Evolutionary conservation across 345 rosid genomes (phyloP).

Genomic region (thale cress (Arabidopsis thaliana)): DNA sequence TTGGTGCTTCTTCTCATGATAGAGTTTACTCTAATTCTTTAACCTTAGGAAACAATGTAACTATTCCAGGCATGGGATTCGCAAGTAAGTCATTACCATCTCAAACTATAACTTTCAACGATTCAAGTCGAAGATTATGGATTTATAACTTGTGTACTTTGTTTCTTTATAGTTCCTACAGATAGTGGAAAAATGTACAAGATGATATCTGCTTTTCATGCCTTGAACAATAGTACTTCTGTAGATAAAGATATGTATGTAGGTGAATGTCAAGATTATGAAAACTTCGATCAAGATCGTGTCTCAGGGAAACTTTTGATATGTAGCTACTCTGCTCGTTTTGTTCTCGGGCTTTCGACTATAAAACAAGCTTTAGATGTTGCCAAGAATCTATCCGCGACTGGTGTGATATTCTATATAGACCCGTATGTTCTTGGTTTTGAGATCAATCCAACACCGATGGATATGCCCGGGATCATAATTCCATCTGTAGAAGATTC

Average conservation of each 20-base stretch:
- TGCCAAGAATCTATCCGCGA: slow-evolving; percentile 85
- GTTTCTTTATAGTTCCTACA: slow-evolving; percentile 65
- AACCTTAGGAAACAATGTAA: slow-evolving; percentile 73
- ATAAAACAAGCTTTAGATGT: slow-evolving; percentile 74
- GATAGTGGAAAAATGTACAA: slow-evolving; percentile 54
- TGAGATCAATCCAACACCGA: slow-evolving; percentile 86
- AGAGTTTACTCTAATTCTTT: slow-evolving; percentile 75
- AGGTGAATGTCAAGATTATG: slow-evolving; percentile 89
- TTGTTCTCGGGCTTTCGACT: slow-evolving; percentile 89
- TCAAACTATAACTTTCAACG: neutral
- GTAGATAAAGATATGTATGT: slow-evolving; percentile 70
- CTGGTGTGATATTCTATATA: slow-evolving; percentile 86
- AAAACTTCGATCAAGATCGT: slow-evolving; percentile 55
- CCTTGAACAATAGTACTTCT: slow-evolving; percentile 64
- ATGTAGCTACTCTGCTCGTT: slow-evolving; percentile 91
- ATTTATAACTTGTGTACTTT: slow-evolving; percentile 16
- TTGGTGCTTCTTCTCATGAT: slow-evolving; percentile 97
- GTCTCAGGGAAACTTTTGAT: slow-evolving; percentile 75
- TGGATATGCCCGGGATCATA: slow-evolving; percentile 87
- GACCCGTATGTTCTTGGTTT: slow-evolving; percentile 90
- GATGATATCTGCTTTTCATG: slow-evolving; percentile 75
- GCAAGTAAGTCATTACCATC: slow-evolving; percentile 62
- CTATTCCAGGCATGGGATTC: slow-evolving; percentile 82
- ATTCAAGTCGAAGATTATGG: neutral
- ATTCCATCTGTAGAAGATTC: slow-evolving; percentile 87